Evolutionary conservation across 2,329 filamentous ascomycete species (phyloP), one percentile per base, ranked within the genome.

Genomic region (Trichoderma polysporum): DNA sequence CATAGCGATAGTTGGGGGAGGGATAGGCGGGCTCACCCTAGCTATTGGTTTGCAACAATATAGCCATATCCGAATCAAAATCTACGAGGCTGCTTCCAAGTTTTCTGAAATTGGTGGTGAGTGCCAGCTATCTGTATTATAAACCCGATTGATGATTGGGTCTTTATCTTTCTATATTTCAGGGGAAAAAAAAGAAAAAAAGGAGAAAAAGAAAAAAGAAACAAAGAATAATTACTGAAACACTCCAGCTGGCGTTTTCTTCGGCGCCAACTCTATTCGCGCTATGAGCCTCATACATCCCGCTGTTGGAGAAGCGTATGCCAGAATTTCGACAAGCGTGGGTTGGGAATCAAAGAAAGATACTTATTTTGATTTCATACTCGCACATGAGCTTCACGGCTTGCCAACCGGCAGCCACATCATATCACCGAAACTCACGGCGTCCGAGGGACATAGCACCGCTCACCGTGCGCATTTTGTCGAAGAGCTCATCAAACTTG

Each of bases 1-100:
- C 12, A 64, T 88, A 67, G 86, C 86, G 70, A 85, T 89, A 47
- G 77, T 88, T 17, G 86, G 86, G 68, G 86, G 85, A 49, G 86
- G 86, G 37, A 87, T 89, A 67, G 83, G 82, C 29, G 87, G 87
- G 29, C 78, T 88, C 19, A 78, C 78, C 9, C 80, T 88, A 9
- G 84, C 84, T 27, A 81, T 85, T 54, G 84, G 81, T 7, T 81
- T 89, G 31, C 62, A 57, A n/a, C 62, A 58, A 22, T 53, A 64
- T 35, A 25, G 19, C 22, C 62, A 65, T 31, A 70, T 75, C 39
- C 73, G 70, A 12, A 77, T 85, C 41, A 79, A 79, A 27, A 80
- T 89, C 68, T 89, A 87, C 71, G 87, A 89, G 74, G 79, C 84
- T 12, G 85, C 85, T 0, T 64, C 78, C 0, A 76, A 77, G 13